Percentiles rank a stretch among this genome's conserved stretches.
Conservation (phyloP, 805 yeast genomes). For the Maudiozyma turicensis region DNA sequence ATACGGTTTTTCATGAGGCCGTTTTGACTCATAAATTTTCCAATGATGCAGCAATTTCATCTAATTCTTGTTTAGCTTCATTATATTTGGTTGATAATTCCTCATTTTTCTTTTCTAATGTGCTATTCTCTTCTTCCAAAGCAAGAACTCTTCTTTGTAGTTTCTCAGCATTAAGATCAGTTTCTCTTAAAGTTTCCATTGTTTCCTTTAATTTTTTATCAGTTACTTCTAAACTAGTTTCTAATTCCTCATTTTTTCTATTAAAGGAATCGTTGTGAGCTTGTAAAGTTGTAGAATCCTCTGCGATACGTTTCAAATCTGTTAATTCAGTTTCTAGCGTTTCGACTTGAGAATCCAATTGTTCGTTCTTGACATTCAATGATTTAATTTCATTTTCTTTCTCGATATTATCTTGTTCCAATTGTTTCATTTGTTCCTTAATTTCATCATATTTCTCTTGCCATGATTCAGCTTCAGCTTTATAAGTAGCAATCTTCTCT, state of each 20-base stretch:
- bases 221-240: constrained; percentile 70
- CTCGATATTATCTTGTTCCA: constrained; percentile 85
- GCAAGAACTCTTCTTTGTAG: constrained; percentile 89
- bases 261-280: constrained; percentile 84
- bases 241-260: constrained; percentile 85
- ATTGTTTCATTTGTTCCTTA: constrained; percentile 66
- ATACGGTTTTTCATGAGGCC: background rate
- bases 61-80: constrained; percentile 85
- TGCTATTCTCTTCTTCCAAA: constrained; percentile 85
- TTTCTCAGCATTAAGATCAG: constrained; percentile 93
- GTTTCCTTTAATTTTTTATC: constrained; percentile 88
- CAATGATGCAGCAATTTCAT: constrained; percentile 92
- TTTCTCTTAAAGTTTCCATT: constrained; percentile 86
- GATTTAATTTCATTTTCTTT: constrained; percentile 94
- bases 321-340: constrained; percentile 30
- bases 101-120: constrained; percentile 83
- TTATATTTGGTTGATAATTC: constrained; percentile 74
- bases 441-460: constrained; percentile 93
- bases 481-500: constrained; percentile 76
- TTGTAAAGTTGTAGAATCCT: constrained; percentile 80
- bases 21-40: constrained; percentile 38
- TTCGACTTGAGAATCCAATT: constrained; percentile 75
- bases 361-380: constrained; percentile 82
- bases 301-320: constrained; percentile 66
- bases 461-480: constrained; percentile 93